A percentile compares a stretch with the other conserved stretches of the same genome.
Conservation (phyloP, 139 green algal species). For the Yamagishiella unicocca region DNA sequence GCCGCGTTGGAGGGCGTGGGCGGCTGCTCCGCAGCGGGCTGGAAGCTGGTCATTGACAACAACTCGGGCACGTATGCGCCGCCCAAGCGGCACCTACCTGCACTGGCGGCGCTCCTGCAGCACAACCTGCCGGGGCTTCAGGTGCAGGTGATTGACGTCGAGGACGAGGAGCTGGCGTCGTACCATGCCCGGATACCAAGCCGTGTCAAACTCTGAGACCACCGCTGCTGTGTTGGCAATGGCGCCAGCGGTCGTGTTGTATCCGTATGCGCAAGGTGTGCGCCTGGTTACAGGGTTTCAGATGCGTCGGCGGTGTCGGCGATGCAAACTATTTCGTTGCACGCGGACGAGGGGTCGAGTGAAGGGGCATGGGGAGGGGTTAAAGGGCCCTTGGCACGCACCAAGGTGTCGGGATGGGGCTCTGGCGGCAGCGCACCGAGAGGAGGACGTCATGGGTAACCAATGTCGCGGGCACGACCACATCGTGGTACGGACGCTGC, state of each 20-base stretch:
- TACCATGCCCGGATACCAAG: neutral
- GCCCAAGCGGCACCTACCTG: neutral
- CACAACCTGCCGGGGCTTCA: constrained; percentile 17
- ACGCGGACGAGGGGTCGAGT: too few species aligned
- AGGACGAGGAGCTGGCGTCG: neutral
- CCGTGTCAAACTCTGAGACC: neutral
- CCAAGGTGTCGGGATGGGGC: too few species aligned
- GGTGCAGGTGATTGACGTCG: neutral
- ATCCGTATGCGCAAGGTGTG: too few species aligned
- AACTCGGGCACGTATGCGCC: constrained; percentile 54
- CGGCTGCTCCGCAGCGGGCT: neutral
- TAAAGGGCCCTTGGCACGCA: too few species aligned
- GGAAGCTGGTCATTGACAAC: constrained; percentile 53
- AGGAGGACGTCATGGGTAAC: too few species aligned
- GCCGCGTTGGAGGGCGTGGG: neutral
- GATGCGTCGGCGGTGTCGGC: too few species aligned
- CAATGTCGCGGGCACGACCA: too few species aligned
- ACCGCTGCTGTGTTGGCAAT: neutral
- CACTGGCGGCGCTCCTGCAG: neutral
- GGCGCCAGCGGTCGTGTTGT: neutral
- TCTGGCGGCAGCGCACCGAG: too few species aligned
- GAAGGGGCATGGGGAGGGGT: too few species aligned
- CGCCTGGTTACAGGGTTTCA: too few species aligned
- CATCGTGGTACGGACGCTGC: too few species aligned
- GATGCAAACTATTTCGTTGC: too few species aligned